Percentiles rank a stretch among this genome's conserved stretches.
Evolutionary conservation across 1,284 basidiomycete genomes (phyloP).

Genomic region (Cryptococcus floricola): DNA sequence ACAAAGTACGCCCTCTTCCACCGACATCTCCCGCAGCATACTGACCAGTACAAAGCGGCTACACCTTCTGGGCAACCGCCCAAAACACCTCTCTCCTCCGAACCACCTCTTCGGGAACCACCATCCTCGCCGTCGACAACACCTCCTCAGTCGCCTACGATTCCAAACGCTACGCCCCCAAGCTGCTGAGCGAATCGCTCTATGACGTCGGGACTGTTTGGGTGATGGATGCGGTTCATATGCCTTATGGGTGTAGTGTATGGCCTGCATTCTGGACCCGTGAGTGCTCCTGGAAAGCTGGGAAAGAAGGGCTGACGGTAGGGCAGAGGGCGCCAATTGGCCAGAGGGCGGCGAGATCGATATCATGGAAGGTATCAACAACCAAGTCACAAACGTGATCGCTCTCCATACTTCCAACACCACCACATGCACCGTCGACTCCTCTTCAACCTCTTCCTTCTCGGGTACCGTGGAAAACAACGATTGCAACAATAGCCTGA

Average conservation of each 20-base stretch:
- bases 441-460: constrained; percentile 1
- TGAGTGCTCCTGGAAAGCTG: constrained; percentile 2
- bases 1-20: constrained; percentile 30
- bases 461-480: constrained; percentile 12
- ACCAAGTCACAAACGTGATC: constrained; percentile 38
- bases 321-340: constrained; percentile 39
- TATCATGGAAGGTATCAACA: constrained; percentile 46
- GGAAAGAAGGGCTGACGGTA: too few relatives aligned
- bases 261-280: constrained; percentile 37
- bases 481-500: constrained; percentile 38
- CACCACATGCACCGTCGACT: constrained; percentile 22
- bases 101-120: constrained; percentile 64
- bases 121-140: constrained; percentile 60
- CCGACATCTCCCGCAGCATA: too few relatives aligned
- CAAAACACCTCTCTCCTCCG: constrained; percentile 47
- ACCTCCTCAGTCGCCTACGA: constrained; percentile 50
- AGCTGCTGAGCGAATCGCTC: constrained; percentile 59
- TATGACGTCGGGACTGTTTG: constrained; percentile 64
- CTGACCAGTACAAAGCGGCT: constrained; percentile 54
- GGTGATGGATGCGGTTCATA: constrained; percentile 64
- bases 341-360: constrained; percentile 42
- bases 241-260: constrained; percentile 53
- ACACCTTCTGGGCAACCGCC: constrained; percentile 51
- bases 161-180: constrained; percentile 66
- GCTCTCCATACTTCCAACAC: constrained; percentile 37